These are phyloP conservation scores for Aspergillus bombycis DNA, from an alignment of 2,329 filamentous ascomycete species.

Conservation along the genomic window DNA sequence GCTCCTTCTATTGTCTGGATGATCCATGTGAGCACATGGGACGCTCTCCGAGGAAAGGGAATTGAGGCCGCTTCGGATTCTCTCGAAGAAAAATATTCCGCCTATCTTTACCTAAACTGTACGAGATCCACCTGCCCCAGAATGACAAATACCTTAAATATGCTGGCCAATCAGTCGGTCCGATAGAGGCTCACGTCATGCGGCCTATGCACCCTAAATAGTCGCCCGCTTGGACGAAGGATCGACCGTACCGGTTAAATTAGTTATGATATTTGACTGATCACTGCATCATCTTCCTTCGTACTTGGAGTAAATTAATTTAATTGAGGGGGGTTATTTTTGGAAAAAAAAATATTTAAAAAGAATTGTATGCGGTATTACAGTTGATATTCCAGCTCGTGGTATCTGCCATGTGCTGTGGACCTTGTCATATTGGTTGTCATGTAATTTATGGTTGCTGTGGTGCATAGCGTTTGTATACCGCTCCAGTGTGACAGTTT, in stretches of 20 bases:
- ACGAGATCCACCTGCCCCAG: slow-evolving; percentile 10
- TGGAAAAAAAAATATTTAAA: not conserved
- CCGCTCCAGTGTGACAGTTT: slow-evolving; percentile 7
- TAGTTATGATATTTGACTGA: not conserved
- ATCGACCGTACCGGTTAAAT: not conserved
- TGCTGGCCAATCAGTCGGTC: slow-evolving; percentile 18
- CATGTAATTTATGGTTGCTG: not conserved
- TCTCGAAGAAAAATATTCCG: slow-evolving; percentile 4
- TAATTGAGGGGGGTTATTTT: not conserved
- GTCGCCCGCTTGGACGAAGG: not conserved
- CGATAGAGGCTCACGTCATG: slow-evolving; percentile 20
- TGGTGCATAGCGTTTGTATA: not conserved
- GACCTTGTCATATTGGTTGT: not conserved
- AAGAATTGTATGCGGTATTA: not conserved
- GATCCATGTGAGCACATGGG: slow-evolving; percentile 6
- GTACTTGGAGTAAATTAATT: not conserved
- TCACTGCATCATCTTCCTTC: not conserved
- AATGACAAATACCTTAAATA: slow-evolving; percentile 33
- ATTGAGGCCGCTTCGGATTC: not conserved
- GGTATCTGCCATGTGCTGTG: not conserved
- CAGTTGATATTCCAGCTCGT: not conserved
- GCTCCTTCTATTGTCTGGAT: not conserved
- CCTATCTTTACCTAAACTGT: slow-evolving; percentile 23
- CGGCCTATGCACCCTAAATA: slow-evolving; percentile 2
- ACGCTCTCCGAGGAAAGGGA: not conserved